phyloP scores from a whole-genome alignment of 2,329 filamentous ascomycete species.

The Tolypocladium album region DNA sequence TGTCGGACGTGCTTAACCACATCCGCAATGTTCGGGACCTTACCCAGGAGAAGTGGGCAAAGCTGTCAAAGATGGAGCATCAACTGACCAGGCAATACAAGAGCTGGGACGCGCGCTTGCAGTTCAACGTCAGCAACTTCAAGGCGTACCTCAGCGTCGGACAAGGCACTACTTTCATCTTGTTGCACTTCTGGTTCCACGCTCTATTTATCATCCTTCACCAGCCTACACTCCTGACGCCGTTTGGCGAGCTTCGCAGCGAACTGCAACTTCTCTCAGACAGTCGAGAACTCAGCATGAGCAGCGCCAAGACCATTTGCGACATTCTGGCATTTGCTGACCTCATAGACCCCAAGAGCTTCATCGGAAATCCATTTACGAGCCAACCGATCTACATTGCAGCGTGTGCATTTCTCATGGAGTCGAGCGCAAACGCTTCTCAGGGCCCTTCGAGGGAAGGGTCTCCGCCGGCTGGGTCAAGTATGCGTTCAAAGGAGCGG shows the following conservation, averaged over 20 bases:
- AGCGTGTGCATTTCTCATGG: constrained; percentile 78
- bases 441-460: constrained; percentile 45
- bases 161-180: constrained; percentile 77
- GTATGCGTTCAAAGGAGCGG: constrained; percentile 4
- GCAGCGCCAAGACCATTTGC: constrained; percentile 82
- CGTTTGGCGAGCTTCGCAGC: constrained; percentile 48
- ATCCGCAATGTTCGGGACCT: constrained; percentile 65
- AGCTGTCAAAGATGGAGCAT: constrained; percentile 66
- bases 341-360: constrained; percentile 74
- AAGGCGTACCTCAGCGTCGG: constrained; percentile 71
- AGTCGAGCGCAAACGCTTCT: constrained; percentile 62
- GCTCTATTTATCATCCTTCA: constrained; percentile 77
- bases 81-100: constrained; percentile 66
- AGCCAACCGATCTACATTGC: constrained; percentile 89
- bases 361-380: constrained; percentile 80
- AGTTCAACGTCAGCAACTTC: constrained; percentile 81
- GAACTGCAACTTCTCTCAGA: constrained; percentile 68
- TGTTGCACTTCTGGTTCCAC: constrained; percentile 84
- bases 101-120: constrained; percentile 59
- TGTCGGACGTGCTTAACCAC: constrained; percentile 76
- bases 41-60: constrained; percentile 61
- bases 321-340: constrained; percentile 83
- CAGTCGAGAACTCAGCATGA: constrained; percentile 74
- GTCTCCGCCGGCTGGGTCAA: constrained; percentile 29
- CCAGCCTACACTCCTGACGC: constrained; percentile 71